Evolutionary conservation across 2,329 filamentous ascomycete species (phyloP).

Genomic region (Onygena corvina): DNA sequence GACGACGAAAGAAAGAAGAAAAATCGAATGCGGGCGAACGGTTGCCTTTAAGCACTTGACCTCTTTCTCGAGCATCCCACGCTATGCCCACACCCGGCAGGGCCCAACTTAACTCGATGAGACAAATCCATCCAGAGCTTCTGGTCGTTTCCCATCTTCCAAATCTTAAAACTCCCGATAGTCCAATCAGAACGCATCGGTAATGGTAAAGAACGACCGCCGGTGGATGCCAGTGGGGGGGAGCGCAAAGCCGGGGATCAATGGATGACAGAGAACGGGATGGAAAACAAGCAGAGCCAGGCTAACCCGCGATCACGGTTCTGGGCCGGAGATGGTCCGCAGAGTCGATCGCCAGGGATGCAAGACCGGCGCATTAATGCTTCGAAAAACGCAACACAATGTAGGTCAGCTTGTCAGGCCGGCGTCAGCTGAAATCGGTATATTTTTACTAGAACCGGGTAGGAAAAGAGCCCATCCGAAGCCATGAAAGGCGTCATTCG

Average conservation of each 20-base stretch:
- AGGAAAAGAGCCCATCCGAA: neutral
- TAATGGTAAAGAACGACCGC: neutral
- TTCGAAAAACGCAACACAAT: neutral
- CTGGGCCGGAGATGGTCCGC: constrained; percentile 5
- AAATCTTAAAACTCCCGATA: neutral
- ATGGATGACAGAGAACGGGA: constrained; percentile 3
- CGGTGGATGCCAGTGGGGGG: constrained; percentile 6
- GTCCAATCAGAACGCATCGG: constrained; percentile 4
- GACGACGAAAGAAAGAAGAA: neutral
- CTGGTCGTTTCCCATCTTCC: neutral
- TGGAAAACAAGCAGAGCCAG: constrained; percentile 6
- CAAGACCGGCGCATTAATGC: neutral
- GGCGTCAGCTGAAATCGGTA: neutral
- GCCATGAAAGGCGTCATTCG: neutral
- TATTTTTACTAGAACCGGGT: neutral
- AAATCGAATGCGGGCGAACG: neutral
- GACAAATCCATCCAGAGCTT: constrained; percentile 6
- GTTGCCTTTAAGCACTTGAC: constrained; percentile 1
- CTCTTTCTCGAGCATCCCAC: constrained; percentile 5
- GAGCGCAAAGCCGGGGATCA: constrained; percentile 5
- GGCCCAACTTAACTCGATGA: neutral
- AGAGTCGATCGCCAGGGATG: constrained; percentile 1
- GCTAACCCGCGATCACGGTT: constrained; percentile 5
- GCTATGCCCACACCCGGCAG: neutral
- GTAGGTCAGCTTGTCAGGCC: neutral